These are phyloP conservation scores for Penicillium sp. DNA, from an alignment of 2,329 filamentous ascomycete species.

Conservation along the genomic window DNA sequence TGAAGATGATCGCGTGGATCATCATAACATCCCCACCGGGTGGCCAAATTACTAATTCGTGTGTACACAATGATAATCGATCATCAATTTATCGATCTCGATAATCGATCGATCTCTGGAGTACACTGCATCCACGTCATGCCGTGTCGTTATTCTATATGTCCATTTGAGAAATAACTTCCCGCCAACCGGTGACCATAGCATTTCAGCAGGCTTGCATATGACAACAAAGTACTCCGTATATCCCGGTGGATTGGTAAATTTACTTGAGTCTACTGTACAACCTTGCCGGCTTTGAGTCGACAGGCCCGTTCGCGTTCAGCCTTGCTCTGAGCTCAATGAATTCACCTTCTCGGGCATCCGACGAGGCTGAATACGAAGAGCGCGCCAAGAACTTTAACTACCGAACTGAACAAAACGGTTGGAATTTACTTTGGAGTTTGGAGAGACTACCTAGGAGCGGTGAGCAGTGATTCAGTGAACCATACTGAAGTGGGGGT, in stretches of 20 bases:
- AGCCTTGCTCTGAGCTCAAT: background rate
- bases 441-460: background rate
- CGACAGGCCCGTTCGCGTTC: background rate
- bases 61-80: background rate
- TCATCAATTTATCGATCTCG: background rate
- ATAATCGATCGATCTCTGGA: too few relatives aligned
- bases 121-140: too few relatives aligned
- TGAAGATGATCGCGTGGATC: constrained; percentile 1
- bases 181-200: too few relatives aligned
- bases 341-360: background rate
- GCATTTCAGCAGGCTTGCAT: too few relatives aligned
- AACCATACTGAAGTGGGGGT: background rate
- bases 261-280: background rate
- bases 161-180: too few relatives aligned
- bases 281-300: background rate
- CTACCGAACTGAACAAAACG: too few relatives aligned
- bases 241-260: background rate
- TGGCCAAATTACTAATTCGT: background rate
- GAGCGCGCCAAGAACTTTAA: background rate
- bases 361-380: background rate
- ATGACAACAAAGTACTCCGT: background rate
- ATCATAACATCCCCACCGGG: background rate
- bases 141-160: too few relatives aligned
- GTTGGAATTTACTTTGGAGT: too few relatives aligned
- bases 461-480: background rate